Evolutionary conservation across 345 rosid genomes (phyloP).

Genomic region (Eucalyptus shirleyi): DNA sequence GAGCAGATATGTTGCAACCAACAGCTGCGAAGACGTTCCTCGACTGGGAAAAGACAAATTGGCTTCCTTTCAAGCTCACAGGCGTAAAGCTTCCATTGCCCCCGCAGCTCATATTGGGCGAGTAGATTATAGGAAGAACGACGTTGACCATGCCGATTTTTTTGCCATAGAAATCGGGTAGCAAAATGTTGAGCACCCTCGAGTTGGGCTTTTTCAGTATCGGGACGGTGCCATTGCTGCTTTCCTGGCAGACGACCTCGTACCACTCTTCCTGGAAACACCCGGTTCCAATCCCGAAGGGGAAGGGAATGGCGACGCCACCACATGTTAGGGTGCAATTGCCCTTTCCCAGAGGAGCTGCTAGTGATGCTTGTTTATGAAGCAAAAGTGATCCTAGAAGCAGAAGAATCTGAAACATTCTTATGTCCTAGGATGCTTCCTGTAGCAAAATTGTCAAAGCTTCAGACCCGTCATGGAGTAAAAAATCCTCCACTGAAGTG

Average conservation of each 20-base stretch:
- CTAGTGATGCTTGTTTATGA: not conserved
- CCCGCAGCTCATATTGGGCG: not conserved
- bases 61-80: not conserved
- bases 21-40: not conserved
- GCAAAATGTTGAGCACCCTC: not conserved
- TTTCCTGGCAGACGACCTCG: not conserved
- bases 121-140: not conserved
- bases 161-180: not conserved
- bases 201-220: not conserved
- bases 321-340: not conserved
- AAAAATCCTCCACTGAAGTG: not conserved
- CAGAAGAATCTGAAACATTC: conserved; percentile 20
- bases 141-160: not conserved
- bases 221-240: not conserved
- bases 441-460: too few species aligned
- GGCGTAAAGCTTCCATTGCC: not conserved
- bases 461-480: not conserved
- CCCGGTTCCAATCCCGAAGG: not conserved
- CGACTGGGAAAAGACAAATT: not conserved
- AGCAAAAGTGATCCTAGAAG: not conserved
- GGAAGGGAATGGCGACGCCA: not conserved
- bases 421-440: not conserved
- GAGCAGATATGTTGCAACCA: not conserved
- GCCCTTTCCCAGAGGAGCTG: not conserved
- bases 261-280: conserved; percentile 1